These are phyloP conservation scores for Colletotrichum chrysophilum DNA, from an alignment of 2,329 filamentous ascomycete species.

Conservation along the genomic window DNA sequence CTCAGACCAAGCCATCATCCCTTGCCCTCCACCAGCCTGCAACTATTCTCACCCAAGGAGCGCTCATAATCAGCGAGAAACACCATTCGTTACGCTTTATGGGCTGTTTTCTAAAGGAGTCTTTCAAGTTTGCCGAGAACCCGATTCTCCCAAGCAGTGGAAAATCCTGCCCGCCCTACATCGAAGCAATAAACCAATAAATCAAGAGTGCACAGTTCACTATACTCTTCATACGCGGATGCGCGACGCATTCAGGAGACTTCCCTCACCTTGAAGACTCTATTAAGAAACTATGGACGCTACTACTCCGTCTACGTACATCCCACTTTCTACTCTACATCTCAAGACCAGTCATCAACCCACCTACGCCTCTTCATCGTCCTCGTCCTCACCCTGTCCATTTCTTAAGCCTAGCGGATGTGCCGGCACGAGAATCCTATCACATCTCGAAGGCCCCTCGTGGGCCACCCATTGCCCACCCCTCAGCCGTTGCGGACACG, in stretches of 20 bases:
- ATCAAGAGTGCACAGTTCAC: neutral
- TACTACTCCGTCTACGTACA: neutral
- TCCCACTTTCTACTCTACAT: neutral
- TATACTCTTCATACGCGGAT: too few species aligned
- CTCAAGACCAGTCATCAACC: neutral
- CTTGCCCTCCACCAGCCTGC: neutral
- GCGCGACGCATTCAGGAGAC: neutral
- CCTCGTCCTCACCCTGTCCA: neutral
- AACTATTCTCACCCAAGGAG: too few species aligned
- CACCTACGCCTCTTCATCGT: neutral
- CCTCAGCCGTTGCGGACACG: neutral
- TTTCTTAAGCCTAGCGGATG: neutral
- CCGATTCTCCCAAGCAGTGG: neutral
- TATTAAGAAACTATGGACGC: rapidly evolving
- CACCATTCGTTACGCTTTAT: too few species aligned
- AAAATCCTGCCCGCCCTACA: too few species aligned
- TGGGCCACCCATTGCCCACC: neutral
- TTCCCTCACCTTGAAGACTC: neutral
- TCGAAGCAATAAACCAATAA: neutral
- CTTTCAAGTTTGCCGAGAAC: too few species aligned
- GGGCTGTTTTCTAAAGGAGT: too few species aligned
- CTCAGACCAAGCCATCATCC: neutral
- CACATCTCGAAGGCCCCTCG: neutral
- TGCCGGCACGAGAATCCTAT: neutral
- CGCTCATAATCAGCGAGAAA: too few species aligned